Conservation (phyloP, 2,329 filamentous ascomycete species). For the Aquanectria penicillioides region DNA sequence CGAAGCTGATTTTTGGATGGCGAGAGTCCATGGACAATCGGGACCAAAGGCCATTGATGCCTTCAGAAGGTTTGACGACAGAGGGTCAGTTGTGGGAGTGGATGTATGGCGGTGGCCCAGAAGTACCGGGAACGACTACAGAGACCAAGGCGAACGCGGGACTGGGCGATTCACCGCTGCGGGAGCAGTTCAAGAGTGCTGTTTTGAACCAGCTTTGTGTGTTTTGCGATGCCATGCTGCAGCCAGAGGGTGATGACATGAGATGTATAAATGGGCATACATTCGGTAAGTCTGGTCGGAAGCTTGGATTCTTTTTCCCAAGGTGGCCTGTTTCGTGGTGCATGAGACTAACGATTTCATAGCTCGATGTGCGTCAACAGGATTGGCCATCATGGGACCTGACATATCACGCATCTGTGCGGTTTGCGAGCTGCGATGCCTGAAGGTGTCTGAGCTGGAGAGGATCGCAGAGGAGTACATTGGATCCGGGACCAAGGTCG, state of each 20-base stretch:
- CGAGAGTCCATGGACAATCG: conserved; percentile 23
- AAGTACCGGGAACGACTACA: conserved; percentile 54
- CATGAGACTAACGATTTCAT: conserved; percentile 10
- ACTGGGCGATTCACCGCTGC: conserved; percentile 41
- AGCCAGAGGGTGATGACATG: conserved; percentile 46
- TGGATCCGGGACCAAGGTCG: conserved; percentile 40
- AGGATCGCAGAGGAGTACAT: conserved; percentile 45
- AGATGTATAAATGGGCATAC: conserved; percentile 52
- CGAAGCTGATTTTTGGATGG: conserved; percentile 51
- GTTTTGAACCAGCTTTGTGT: conserved; percentile 54
- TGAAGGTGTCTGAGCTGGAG: conserved; percentile 55
- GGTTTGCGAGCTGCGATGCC: conserved; percentile 63
- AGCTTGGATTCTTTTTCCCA: too few species aligned
- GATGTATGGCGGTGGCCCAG: conserved; percentile 65
- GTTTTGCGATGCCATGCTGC: conserved; percentile 55
- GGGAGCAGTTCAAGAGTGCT: conserved; percentile 51
- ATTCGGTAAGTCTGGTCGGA: conserved; percentile 48
- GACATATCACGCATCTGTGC: conserved; percentile 64
- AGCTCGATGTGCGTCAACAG: conserved; percentile 65
- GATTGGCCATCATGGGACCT: conserved; percentile 64
- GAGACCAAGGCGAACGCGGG: conserved; percentile 28
- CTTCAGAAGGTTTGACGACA: conserved; percentile 48
- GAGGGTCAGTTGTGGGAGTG: conserved; percentile 67
- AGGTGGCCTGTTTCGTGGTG: too few species aligned
- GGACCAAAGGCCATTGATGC: background rate